Evolutionary conservation across 805 yeast species (phyloP), one percentile per base, ranked within the genome.

Genomic region (Lachancea dasiensis): DNA sequence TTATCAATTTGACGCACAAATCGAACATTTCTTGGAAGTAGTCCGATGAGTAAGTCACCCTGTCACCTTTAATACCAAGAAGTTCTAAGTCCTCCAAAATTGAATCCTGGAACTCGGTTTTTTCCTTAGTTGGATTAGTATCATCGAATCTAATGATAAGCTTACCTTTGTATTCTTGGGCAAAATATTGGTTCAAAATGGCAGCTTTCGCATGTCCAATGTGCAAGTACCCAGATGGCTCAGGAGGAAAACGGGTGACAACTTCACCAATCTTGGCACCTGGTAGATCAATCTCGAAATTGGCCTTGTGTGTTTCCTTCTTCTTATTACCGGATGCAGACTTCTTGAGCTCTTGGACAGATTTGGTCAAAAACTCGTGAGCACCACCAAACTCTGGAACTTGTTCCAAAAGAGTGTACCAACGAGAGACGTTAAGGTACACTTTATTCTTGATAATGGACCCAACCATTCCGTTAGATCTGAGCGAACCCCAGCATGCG

Each of bases 191-290:
- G 70, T 92, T 92, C 61, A 92, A 75, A 42, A 92, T 73, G 39
- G 99, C 99, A 45, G 98, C 98, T 67, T 92, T 92, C 44, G 95
- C 98, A 61, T 92, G 99, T 51, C 99, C 98, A 61, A 92, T 90
- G 61, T 92, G 98, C 56, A 92, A 72, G 59, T 79, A 92, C 51
- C 98, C 98, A 64, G 94, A 90, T 28, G 98, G 98, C 67, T 92
- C 98, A 5, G 98, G 98, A 32, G 99, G 98, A 79, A 92, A 92
- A 69, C 99, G 83, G 38, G 98, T 94, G 38, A 94, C 97, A 41
- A 92, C 99, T 65, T 89, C 70, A 48, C 99, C 99, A 41, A 82
- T 79, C 55, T 75, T 79, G 42, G 99, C 99, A 60, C 79, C 94
- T 43, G 83, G 84, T 49, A 92, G 76, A 55, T 86, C 92, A 56